These are phyloP conservation scores for Penicillium carneum DNA, from an alignment of 2,329 filamentous ascomycete genomes.

Conservation along the genomic window DNA sequence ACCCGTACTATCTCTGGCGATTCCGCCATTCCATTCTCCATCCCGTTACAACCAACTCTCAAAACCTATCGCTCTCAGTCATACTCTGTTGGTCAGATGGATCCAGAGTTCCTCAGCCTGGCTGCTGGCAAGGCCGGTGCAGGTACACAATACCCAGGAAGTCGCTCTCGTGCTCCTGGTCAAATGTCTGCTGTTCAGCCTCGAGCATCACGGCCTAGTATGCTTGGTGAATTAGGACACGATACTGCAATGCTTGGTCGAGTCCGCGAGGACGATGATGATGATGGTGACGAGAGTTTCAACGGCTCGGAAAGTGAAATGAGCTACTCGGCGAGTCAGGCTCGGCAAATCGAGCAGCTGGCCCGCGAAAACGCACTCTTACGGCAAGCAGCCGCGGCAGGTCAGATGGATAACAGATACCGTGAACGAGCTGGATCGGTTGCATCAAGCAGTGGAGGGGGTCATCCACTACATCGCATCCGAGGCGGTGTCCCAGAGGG, in stretches of 20 bases:
- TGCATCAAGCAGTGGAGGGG: constrained; percentile 44
- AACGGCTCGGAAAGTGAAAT: constrained; percentile 50
- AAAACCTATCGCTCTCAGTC: constrained; percentile 96
- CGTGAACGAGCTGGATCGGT: constrained; percentile 54
- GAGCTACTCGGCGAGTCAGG: constrained; percentile 50
- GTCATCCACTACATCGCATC: constrained; percentile 50
- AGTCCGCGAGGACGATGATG: constrained; percentile 59
- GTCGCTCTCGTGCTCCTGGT: constrained; percentile 49
- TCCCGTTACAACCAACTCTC: constrained; percentile 85
- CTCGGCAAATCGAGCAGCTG: constrained; percentile 57
- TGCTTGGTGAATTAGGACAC: constrained; percentile 56
- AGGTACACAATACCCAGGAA: constrained; percentile 35
- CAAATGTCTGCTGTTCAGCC: constrained; percentile 76
- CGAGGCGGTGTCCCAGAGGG: constrained; percentile 54
- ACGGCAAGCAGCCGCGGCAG: constrained; percentile 54
- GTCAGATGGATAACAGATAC: constrained; percentile 48
- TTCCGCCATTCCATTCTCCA: constrained; percentile 76
- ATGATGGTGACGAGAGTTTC: constrained; percentile 54
- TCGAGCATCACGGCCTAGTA: constrained; percentile 70
- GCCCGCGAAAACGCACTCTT: constrained; percentile 57
- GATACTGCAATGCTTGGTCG: constrained; percentile 56
- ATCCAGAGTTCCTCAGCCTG: constrained; percentile 64
- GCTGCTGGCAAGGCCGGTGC: constrained; percentile 45
- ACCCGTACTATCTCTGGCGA: constrained; percentile 59
- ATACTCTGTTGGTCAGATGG: constrained; percentile 90